Evolutionary conservation across 2,329 filamentous ascomycete species (phyloP), one percentile per base, ranked within the genome.

Genomic region (Botrytis sinoallii): DNA sequence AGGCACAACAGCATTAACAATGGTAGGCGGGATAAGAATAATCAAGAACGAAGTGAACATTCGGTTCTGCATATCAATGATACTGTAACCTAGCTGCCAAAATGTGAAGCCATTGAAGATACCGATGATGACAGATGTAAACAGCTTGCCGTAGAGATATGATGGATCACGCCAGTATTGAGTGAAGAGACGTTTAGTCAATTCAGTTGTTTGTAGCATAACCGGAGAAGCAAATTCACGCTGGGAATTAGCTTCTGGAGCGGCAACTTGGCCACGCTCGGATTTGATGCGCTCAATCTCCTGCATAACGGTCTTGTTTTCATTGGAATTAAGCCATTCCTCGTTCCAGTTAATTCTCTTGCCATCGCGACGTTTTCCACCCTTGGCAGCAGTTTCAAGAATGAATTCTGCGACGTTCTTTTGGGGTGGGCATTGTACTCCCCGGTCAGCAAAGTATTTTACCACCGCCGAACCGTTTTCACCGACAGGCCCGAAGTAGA

Each of bases 81-180:
- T 84, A 0, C 85, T 87, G 81, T 90, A 85, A 3, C 90, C 90
- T 4, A 93, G 86, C 77, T 90, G 85, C 85, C 87, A 94, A 83
- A 93, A 94, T 6, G 92, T 93, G 83, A 93, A 94, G 35, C 91
- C 91, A 82, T 93, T 93, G 85, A 94, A 93, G 81, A 94, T 89
- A 25, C 91, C 92, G 63, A 92, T 85, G 75, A 93, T 87, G 74
- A 93, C 88, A 6, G 89, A 86, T 48, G 90, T 87, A 82, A 94
- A 94, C 40, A 95, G 83, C 80, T 93, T 94, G 74, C 91, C 90
- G 81, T 94, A 94, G 72, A 93, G 84, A 81, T 95, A 95, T 1
- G 89, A 90, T 0, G 92, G 90, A 75, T 93, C 90, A 22, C 93
- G 87, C 92, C 92, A 94, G 83, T 94, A 91, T 77, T 93, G 89